A percentile compares a stretch with the other conserved stretches of the same genome.
These are phyloP conservation scores for Podospora tetraspora DNA, from an alignment of 495 filamentous ascomycete genomes.

Conservation along the genomic window DNA sequence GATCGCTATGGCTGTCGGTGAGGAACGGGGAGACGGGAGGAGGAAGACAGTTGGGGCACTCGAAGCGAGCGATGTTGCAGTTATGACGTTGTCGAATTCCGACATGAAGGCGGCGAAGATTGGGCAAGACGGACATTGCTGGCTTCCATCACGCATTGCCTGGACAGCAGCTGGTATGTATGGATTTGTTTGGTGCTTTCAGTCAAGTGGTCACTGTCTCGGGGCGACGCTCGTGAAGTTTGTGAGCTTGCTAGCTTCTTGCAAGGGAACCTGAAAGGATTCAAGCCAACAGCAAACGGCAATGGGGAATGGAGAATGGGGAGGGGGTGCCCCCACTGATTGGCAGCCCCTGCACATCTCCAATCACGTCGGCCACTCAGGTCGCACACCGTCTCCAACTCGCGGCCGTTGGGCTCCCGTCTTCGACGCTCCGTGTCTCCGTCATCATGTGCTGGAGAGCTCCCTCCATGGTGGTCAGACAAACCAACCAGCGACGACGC, in stretches of 20 bases:
- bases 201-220: not conserved
- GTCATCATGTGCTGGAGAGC: constrained; percentile 23
- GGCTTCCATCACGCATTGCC: not conserved
- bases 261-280: not conserved
- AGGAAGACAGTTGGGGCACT: not conserved
- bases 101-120: not conserved
- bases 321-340: not conserved
- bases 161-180: not conserved
- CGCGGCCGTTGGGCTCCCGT: not conserved
- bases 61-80: constrained; percentile 25
- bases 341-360: not conserved
- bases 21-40: not conserved
- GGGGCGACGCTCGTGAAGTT: not conserved
- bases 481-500: constrained; percentile 24
- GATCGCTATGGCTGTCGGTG: not conserved
- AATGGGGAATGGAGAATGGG: too few species aligned
- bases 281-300: not conserved
- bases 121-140: too few species aligned
- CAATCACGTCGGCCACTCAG: not conserved
- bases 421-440: constrained; percentile 8
- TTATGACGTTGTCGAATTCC: constrained; percentile 23
- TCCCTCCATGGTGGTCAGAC: constrained; percentile 1
- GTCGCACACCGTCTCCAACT: not conserved
- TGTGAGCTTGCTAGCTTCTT: not conserved
- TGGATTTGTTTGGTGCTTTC: not conserved